Evolutionary conservation across 176 grass and related monocot genomes (phyloP), one percentile per base, ranked within the genome.

Genomic region (bread wheat (Triticum aestivum)): DNA sequence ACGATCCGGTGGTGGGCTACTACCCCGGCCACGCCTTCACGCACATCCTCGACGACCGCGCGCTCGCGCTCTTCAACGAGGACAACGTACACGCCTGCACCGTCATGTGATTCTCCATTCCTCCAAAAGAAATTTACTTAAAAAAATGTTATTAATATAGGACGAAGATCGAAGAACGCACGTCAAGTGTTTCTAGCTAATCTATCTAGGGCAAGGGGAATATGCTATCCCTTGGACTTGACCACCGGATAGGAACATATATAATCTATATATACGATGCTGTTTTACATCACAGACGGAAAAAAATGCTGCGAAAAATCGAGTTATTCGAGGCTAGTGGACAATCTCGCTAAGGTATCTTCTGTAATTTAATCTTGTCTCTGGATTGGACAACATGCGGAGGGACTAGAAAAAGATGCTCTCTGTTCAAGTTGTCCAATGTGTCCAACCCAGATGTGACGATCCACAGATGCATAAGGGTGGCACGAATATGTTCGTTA

Each of bases 31-130:
- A 92, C 14, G 86, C 93, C 71, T 94, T 94, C 90, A 87, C 93
- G 17, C 52, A 94, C 29, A 14, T 98, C 18, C 37, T 98, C 47
- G 93, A 95, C 59, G 96, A 95, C 81, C 33, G 91, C 39, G 84
- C 91, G 4, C 86, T 89, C 56, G 90, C 81, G 33, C 65, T 94
- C 34, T 94, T 98, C 87, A 82, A 95, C 75, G 96, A 92, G 10
- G 93, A 98, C 59, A 95, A 98, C 71, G 96, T 94, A 44, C 86
- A 95, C 41, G 93, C 96, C 37, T 98, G 96, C 79, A 11, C 61
- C 59, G 61, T 98, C 42, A 98, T 95, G 96, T 98, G 90, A 79
- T 23, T 21, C 61, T 39, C 38, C 38, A 39, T 39, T 41, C 39
- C 8, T 18, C 12, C 5, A 27, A 20, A 58, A 26, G 21, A 38